phyloP scores from a whole-genome alignment of 768 basidiomycete genomes.

The Scleroderma citrinum region DNA sequence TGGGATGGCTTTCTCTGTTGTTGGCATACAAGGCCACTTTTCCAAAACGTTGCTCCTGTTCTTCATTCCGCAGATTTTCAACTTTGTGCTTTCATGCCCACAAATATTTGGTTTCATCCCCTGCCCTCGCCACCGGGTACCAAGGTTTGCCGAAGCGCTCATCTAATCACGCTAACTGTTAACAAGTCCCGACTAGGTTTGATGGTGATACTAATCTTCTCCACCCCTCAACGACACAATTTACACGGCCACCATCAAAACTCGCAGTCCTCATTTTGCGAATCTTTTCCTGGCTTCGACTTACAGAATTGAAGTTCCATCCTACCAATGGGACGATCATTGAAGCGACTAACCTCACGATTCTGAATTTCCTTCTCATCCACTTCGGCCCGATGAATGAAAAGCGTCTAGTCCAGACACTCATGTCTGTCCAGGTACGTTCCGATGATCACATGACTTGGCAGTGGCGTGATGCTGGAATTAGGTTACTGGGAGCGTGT shows the following conservation, averaged over 20 bases:
- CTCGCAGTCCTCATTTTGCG: slow-evolving; percentile 52
- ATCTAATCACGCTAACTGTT: slow-evolving; percentile 16
- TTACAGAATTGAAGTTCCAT: slow-evolving; percentile 59
- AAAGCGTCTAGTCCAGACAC: slow-evolving; percentile 61
- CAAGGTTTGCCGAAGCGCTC: slow-evolving; percentile 46
- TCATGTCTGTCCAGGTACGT: slow-evolving; percentile 72
- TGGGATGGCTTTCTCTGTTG: slow-evolving; percentile 98
- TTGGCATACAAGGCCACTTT: slow-evolving; percentile 95
- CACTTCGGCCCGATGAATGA: slow-evolving; percentile 83
- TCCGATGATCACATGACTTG: neutral
- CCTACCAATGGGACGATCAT: slow-evolving; percentile 51
- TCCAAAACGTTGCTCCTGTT: slow-evolving; percentile 94
- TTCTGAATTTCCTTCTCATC: slow-evolving; percentile 81
- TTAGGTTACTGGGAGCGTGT: slow-evolving; percentile 65
- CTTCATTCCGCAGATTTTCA: slow-evolving; percentile 98
- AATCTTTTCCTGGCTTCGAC: slow-evolving; percentile 53
- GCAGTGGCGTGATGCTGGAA: slow-evolving; percentile 3
- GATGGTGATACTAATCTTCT: slow-evolving; percentile 71
- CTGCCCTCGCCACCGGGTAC: slow-evolving; percentile 91
- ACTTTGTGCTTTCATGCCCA: slow-evolving; percentile 90
- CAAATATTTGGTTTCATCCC: slow-evolving; percentile 92
- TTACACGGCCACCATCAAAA: slow-evolving; percentile 51
- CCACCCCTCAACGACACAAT: slow-evolving; percentile 64
- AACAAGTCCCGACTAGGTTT: slow-evolving; percentile 45
- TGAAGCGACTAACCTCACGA: slow-evolving; percentile 84